These are phyloP conservation scores for Gossypium mustelinum DNA, from an alignment of 345 rosid species.

Conservation along the genomic window DNA sequence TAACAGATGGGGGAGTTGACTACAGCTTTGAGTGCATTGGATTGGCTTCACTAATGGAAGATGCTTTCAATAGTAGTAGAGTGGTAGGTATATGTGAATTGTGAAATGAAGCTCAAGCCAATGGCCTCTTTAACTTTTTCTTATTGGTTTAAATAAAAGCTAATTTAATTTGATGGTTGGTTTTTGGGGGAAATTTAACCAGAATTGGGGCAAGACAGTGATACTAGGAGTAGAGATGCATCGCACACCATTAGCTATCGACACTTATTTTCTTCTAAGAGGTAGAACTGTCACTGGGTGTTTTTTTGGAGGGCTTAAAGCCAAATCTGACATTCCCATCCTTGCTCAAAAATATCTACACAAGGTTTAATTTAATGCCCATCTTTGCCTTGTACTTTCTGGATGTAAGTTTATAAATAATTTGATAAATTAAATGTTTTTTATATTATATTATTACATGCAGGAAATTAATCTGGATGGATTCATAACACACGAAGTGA, in stretches of 20 bases:
- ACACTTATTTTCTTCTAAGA: not conserved
- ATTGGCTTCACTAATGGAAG: slow-evolving; percentile 43
- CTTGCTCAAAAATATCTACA: not conserved
- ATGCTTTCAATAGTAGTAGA: slow-evolving; percentile 52
- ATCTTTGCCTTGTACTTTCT: not conserved
- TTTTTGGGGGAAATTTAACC: not conserved
- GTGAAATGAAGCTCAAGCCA: not conserved
- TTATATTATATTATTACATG: not conserved
- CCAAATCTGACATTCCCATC: slow-evolving; percentile 10
- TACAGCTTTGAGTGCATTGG: slow-evolving; percentile 82
- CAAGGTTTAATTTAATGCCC: not conserved
- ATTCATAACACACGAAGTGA: slow-evolving; percentile 17
- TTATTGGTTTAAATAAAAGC: not conserved
- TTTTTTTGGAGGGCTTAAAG: slow-evolving; percentile 5
- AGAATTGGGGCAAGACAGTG: slow-evolving; percentile 12
- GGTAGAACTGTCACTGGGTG: slow-evolving; percentile 1
- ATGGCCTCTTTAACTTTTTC: not conserved
- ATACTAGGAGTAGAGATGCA: slow-evolving; percentile 14
- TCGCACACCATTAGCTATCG: not conserved
- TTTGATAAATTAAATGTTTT: not conserved
- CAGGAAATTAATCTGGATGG: slow-evolving; percentile 16
- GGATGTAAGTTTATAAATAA: not conserved
- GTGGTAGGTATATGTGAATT: slow-evolving; percentile 19
- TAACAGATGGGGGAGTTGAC: slow-evolving; percentile 69
- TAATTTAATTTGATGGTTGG: not conserved